Conservation (phyloP, 192 early-diverging fungal genomes). For the Podila verticillata region DNA sequence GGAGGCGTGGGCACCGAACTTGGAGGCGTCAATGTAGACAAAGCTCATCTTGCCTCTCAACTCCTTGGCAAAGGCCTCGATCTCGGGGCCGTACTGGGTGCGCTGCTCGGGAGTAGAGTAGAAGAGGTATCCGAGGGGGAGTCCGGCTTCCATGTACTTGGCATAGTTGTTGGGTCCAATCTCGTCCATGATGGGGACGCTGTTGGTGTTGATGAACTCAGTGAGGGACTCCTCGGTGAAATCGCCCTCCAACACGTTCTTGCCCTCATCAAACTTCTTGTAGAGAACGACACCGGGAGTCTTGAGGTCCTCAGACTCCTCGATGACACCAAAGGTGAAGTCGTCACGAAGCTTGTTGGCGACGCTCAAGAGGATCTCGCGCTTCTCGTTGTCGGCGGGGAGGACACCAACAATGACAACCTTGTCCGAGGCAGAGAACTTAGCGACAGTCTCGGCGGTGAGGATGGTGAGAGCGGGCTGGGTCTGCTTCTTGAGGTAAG, state of each 20-base stretch:
- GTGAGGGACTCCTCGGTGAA: constrained; percentile 66
- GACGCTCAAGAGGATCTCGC: constrained; percentile 68
- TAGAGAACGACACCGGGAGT: constrained; percentile 79
- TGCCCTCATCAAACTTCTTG: constrained; percentile 94
- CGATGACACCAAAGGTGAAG: constrained; percentile 83
- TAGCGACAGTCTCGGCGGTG: constrained; percentile 70
- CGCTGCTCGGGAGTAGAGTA: constrained; percentile 71
- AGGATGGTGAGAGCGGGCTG: constrained; percentile 85
- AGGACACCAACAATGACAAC: constrained; percentile 92
- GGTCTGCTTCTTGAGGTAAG: constrained; percentile 94
- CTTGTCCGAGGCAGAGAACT: constrained; percentile 85
- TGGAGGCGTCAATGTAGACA: constrained; percentile 89
- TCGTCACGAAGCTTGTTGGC: constrained; percentile 90
- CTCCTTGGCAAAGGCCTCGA: constrained; percentile 83
- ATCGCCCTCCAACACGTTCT: constrained; percentile 71
- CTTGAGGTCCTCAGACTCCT: constrained; percentile 64
- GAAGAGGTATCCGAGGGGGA: constrained; percentile 94
- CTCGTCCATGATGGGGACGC: constrained; percentile 90
- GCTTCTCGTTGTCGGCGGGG: constrained; percentile 69
- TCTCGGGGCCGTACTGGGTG: constrained; percentile 59
- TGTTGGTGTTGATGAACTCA: constrained; percentile 80
- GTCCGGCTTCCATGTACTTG: constrained; percentile 84
- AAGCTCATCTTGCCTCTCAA: constrained; percentile 91
- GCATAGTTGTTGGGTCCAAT: constrained; percentile 91
- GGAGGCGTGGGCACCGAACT: constrained; percentile 87